Evolutionary conservation across 805 yeast genomes (phyloP), one percentile per base, ranked within the genome.

Genomic region (Cyberlindnera nakhonratchasimensis): DNA sequence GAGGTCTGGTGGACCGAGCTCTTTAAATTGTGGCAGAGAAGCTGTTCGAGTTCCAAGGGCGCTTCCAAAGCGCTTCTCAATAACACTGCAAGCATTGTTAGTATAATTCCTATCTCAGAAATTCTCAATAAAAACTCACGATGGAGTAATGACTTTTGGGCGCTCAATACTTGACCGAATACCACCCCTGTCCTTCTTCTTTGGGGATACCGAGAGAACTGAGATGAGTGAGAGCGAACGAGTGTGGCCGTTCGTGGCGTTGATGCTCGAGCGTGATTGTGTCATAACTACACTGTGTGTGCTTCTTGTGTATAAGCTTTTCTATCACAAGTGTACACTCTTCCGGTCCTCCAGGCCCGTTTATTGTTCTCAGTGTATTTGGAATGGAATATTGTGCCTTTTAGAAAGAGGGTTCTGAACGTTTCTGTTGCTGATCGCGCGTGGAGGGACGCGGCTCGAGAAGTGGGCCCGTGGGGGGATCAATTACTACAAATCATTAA

Each of bases 1-100:
- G 43, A 85, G 65, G 61, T 86, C 95, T 3, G 89, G 83, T 2
- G 89, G 86, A 0, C 95, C 95, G 18, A 82, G 56, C n/a, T 80
- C 80, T 40, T 29, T 50, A 39, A 38, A 73, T 8, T 67, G 55
- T 0, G 69, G 54, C 18, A 80, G 50, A 0, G 67, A 50, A 4
- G 59, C 54, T 4, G 77, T 71, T 37, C 86, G 67, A n/a, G 70
- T 62, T 13, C 67, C 70, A 20, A 80, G 59, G n/a, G 80, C 67
- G 43, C 75, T 77, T 1, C 80, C 80, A 13, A 69, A 63, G 13
- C 64, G 63, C n/a, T 52, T 59, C 54, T 80, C 86, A 29, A 64
- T 57, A 21, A 76, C 66, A 38, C 70, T 66, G 14, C 59, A 61
- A 51, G 10, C 14, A 25, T 5, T 19, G 48, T 44, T 47, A 37